phyloP scores from a whole-genome alignment of 2,329 filamentous ascomycete species.

The Arthroderma uncinatum region DNA sequence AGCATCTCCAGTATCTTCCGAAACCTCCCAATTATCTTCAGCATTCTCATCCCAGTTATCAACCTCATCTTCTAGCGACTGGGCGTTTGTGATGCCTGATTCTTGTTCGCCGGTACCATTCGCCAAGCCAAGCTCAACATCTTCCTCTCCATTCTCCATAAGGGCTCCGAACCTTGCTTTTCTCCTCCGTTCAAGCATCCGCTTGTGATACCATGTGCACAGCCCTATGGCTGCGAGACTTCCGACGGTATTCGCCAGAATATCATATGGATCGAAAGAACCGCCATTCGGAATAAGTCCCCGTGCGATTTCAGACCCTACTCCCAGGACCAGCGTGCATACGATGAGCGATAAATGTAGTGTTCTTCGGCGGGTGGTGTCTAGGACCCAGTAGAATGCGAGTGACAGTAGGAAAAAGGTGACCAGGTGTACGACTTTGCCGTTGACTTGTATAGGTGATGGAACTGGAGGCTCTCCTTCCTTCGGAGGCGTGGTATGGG shows the following conservation, averaged over 20 bases:
- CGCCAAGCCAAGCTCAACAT: slow-evolving; percentile 13
- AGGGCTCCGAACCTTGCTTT: slow-evolving; percentile 59
- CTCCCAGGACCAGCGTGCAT: slow-evolving; percentile 54
- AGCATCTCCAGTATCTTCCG: slow-evolving; percentile 33
- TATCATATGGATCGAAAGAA: slow-evolving; percentile 67
- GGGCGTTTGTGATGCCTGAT: slow-evolving; percentile 45
- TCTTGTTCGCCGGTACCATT: slow-evolving; percentile 43
- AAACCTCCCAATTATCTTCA: slow-evolving; percentile 54
- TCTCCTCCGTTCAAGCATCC: slow-evolving; percentile 83
- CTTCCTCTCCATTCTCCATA: slow-evolving; percentile 40
- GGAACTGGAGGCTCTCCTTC: slow-evolving; percentile 25
- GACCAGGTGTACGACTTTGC: slow-evolving; percentile 77
- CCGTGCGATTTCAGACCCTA: slow-evolving; percentile 49
- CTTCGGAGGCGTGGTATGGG: slow-evolving; percentile 28
- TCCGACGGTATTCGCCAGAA: slow-evolving; percentile 76
- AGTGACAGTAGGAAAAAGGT: slow-evolving; percentile 82
- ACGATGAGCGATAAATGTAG: slow-evolving; percentile 72
- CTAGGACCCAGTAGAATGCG: slow-evolving; percentile 91
- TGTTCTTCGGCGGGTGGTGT: slow-evolving; percentile 74
- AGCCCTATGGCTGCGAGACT: slow-evolving; percentile 59
- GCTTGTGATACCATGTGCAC: slow-evolving; percentile 85
- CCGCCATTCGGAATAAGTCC: slow-evolving; percentile 60
- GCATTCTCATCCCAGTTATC: slow-evolving; percentile 91
- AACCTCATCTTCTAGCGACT: slow-evolving; percentile 64
- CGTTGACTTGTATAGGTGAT: slow-evolving; percentile 55